Conservation (phyloP, 306 rosid genomes). For the Sechiopsis laciniata region DNA sequence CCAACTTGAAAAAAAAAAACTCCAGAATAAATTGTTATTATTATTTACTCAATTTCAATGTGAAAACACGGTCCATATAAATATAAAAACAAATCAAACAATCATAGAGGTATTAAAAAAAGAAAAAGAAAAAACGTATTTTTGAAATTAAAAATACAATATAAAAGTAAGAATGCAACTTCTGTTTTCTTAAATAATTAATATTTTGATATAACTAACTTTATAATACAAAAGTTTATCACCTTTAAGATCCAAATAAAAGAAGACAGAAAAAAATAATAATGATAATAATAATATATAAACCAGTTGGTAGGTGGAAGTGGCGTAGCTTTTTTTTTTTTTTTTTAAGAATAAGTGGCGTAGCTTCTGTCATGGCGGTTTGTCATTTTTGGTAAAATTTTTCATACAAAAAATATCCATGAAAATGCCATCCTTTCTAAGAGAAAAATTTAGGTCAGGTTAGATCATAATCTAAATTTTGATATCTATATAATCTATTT, state of each 20-base stretch:
- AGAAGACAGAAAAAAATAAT: background rate
- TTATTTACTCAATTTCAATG: background rate
- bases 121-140: too few relatives aligned
- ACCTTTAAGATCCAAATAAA: background rate
- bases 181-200: background rate
- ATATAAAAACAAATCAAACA: too few relatives aligned
- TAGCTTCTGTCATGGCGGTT: slow-evolving; percentile 15
- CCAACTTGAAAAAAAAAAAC: background rate
- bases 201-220: background rate
- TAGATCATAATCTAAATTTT: too few relatives aligned
- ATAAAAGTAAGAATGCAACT: background rate
- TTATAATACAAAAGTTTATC: background rate
- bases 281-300: background rate
- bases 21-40: background rate
- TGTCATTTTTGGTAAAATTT: slow-evolving; percentile 5
- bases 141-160: background rate
- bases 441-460: too few relatives aligned
- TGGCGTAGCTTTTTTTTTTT: too few relatives aligned
- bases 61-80: background rate
- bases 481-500: too few relatives aligned
- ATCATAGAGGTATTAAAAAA: background rate
- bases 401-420: slow-evolving; percentile 12
- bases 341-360: too few relatives aligned
- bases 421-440: background rate
- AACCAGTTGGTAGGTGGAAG: background rate